A percentile compares a stretch with the other conserved stretches of the same genome.
Evolutionary conservation across 2,329 filamentous ascomycete species (phyloP).

Genomic region (Pseudovirgaria hyperparasitica): DNA sequence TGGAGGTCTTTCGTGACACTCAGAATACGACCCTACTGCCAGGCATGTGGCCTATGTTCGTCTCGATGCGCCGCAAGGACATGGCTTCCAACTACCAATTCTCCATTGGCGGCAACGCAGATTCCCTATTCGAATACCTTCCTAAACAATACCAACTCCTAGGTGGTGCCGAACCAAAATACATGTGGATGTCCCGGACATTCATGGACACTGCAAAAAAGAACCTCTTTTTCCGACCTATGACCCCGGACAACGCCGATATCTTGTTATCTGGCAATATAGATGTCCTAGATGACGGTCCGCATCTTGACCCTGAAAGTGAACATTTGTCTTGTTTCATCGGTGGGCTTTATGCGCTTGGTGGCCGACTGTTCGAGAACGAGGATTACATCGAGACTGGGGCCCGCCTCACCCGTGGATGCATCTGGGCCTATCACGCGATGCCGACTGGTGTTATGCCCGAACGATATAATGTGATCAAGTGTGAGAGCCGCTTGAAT

Average conservation of each 20-base stretch:
- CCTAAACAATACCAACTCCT: slow-evolving; percentile 34
- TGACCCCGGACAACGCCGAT: slow-evolving; percentile 30
- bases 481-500: slow-evolving; percentile 26
- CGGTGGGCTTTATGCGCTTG: slow-evolving; percentile 49
- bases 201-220: slow-evolving; percentile 28
- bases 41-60: slow-evolving; percentile 65
- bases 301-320: slow-evolving; percentile 38
- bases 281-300: slow-evolving; percentile 19
- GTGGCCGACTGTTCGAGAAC: slow-evolving; percentile 42
- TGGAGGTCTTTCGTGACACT: slow-evolving; percentile 61
- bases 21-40: slow-evolving; percentile 59
- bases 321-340: slow-evolving; percentile 49
- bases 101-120: slow-evolving; percentile 21
- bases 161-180: slow-evolving; percentile 30
- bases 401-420: slow-evolving; percentile 46
- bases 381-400: slow-evolving; percentile 42
- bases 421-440: slow-evolving; percentile 46
- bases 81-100: slow-evolving; percentile 17
- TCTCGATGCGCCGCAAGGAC: slow-evolving; percentile 29
- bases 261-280: slow-evolving; percentile 34
- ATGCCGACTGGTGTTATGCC: slow-evolving; percentile 48
- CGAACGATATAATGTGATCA: slow-evolving; percentile 39
- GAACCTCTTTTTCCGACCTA: slow-evolving; percentile 35
- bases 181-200: slow-evolving; percentile 42
- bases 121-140: slow-evolving; percentile 26